Conservation (phyloP, 306 rosid species). For the Albizia julibrissin region DNA sequence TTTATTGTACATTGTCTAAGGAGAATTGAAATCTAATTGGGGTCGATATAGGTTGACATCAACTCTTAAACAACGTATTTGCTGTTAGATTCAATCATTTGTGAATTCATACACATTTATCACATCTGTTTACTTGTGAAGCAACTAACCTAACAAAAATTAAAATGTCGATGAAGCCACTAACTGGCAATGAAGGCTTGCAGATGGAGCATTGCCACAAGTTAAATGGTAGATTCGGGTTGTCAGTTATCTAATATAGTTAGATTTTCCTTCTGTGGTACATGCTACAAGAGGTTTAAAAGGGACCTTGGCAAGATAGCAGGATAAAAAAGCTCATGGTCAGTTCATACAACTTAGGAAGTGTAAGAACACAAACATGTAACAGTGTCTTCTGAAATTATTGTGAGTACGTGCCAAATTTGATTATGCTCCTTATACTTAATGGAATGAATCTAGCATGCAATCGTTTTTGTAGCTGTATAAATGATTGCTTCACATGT, state of each 20-base stretch:
- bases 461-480: not conserved
- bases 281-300: constrained; percentile 6
- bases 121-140: not conserved
- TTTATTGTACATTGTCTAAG: not conserved
- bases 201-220: not conserved
- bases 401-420: not conserved
- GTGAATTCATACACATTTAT: not conserved
- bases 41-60: not conserved
- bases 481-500: not conserved
- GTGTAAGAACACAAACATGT: constrained; percentile 19
- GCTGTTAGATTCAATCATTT: not conserved
- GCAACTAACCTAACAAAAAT: not conserved
- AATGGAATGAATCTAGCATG: constrained; percentile 7
- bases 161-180: not conserved
- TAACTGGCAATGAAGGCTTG: not conserved
- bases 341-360: not conserved
- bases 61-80: not conserved
- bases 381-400: constrained; percentile 2
- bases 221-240: not conserved
- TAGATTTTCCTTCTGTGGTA: not conserved
- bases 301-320: not conserved
- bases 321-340: not conserved
- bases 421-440: not conserved
- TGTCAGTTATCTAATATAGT: not conserved
- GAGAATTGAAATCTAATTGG: not conserved